Evolutionary conservation across 2,329 filamentous ascomycete genomes (phyloP), one percentile per base, ranked within the genome.

Genomic region (Massarina eburnea): DNA sequence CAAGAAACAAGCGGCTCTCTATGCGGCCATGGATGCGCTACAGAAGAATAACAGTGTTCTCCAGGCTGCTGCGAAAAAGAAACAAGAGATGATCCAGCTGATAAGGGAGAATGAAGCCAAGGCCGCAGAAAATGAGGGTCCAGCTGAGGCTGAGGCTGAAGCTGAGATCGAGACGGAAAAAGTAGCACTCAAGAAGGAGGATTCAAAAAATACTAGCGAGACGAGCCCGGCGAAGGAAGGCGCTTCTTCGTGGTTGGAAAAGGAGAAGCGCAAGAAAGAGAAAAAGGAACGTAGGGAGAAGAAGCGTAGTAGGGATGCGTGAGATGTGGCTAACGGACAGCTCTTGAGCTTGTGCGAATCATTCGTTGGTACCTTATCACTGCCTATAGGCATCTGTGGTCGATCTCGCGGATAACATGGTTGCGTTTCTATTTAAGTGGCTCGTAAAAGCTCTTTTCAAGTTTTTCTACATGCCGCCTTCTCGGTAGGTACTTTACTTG

Each of bases 1-100:
- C 43, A 90, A 90, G 71, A 82, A 80, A 45, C 84, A 89, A 45
- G 88, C 87, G 1, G 84, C 84, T 0, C 73, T 80, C 12, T 83
- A 80, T 54, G 88, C 88, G 1, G 88, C 88, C 1, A 69, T 73
- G 33, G 73, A 76, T 54, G 86, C 85, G 0, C 59, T 91, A 62
- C 73, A 77, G 33, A 84, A 57, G 35, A 59, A 58, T 21, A 59
- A 49, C 18, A 14, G 29, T 7, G 49, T 57, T 3, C 35, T 57
- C 2, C 46, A 55, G 27, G 45, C 53, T 15, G 60, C 57, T 0
- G 46, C 50, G 3, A 55, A 40, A 17, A 53, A 57, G 43, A 64
- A 66, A 29, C 43, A 55, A 6, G 59, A 62, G 20, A 15, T 65
- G 15, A 37, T 60, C 15, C 54, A 50, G 0, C 40, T 32, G 9